Evolutionary conservation across 306 rosid genomes (phyloP), one percentile per base, ranked within the genome.

Genomic region (Aeschynomene evenia): DNA sequence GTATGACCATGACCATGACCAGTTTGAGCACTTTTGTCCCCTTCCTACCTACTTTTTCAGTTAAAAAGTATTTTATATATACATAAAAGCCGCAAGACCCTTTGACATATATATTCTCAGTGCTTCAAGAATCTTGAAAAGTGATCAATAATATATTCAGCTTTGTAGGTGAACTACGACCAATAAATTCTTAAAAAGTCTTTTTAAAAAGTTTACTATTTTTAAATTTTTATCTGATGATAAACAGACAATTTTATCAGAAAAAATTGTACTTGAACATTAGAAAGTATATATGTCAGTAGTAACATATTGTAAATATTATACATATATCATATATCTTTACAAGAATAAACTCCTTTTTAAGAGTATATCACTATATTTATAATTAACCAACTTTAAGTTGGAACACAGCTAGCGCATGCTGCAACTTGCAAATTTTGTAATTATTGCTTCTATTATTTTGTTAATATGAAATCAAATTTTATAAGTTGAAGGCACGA

Each of bases 91-190:
- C 65, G 26, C 49, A 31, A 37, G 16, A 46, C 20, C 16, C 53
- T 42, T 52, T 34, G 59, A 46, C 68, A 57, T 57, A 66, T 56
- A 57, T 57, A 66, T 56, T 50, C 68, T 21, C 23, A 15, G 63
- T 48, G 63, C 39, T 18, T 50, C 49, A 39, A 59, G 60, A 77
- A 69, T 76, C 80, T 76, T 16, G 21, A 24, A 51, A 40, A 76
- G 71, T 22, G 54, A 46, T 15, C 3, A 62, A 19, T 29, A 37
- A 61, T 29, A 61, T 29, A 29, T 67, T 67, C 71, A 66, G 26
- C 15, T 26, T 7, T 7, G 46, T 31, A 4, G 50, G 39, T 45
- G 12, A 51, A 23, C 23, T 46, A 46, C 57, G 45, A 40, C 20
- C 10, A 40, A 55, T 1, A 70, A 70, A 13, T 24, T 28, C 50